A percentile compares a stretch with the other conserved stretches of the same genome.
Evolutionary conservation across 345 rosid genomes (phyloP).

Genomic region (Heritiera littoralis): DNA sequence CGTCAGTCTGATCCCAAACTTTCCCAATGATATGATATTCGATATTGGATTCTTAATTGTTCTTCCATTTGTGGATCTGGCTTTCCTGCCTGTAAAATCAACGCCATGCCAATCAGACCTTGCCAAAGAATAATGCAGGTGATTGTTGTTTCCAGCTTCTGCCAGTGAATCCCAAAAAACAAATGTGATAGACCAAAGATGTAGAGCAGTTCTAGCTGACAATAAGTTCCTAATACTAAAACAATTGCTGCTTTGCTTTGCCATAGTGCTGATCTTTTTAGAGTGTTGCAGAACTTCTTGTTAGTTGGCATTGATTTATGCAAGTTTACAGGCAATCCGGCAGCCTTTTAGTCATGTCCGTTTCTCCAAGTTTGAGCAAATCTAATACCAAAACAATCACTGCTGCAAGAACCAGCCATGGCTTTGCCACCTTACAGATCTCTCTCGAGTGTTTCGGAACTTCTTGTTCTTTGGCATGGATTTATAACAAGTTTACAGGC

Average conservation of each 20-base stretch:
- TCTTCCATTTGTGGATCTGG: constrained; percentile 89
- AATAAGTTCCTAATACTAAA: constrained; percentile 23
- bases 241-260: background rate
- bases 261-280: constrained; percentile 22
- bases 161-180: constrained; percentile 87
- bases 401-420: constrained; percentile 27
- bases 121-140: constrained; percentile 69
- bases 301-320: constrained; percentile 21
- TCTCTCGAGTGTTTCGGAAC: background rate
- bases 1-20: constrained; percentile 20
- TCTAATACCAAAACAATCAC: constrained; percentile 28
- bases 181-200: constrained; percentile 47
- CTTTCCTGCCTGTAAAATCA: constrained; percentile 61
- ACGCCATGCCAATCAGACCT: constrained; percentile 78
- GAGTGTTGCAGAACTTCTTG: background rate
- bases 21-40: background rate
- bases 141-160: constrained; percentile 90
- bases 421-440: constrained; percentile 22
- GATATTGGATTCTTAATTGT: constrained; percentile 60
- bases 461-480: background rate
- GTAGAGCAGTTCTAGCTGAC: constrained; percentile 22
- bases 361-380: constrained; percentile 46
- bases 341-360: constrained; percentile 44
- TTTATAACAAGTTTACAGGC: constrained; percentile 27
- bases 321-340: background rate